Conservation (phyloP, 306 rosid genomes). For the Inga oerstediana region DNA sequence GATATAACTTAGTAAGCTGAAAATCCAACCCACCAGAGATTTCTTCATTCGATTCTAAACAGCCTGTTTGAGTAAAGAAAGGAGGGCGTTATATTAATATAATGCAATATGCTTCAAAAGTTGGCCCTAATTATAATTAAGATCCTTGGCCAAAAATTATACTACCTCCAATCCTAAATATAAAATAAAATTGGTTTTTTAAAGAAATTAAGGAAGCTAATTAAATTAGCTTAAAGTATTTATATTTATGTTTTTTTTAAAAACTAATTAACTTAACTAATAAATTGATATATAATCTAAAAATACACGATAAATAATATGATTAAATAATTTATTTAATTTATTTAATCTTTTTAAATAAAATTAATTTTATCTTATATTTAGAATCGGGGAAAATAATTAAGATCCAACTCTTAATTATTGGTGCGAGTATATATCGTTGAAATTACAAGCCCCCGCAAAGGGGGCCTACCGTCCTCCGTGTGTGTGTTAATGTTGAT, state of each 20-base stretch:
- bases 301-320: no score
- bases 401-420: conserved; percentile 14
- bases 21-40: conserved; percentile 45
- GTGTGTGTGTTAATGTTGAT: not conserved
- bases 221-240: no score
- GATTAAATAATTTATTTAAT: no score
- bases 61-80: conserved; percentile 48
- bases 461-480: not conserved
- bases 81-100: not conserved
- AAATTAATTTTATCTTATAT: no score
- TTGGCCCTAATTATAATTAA: not conserved
- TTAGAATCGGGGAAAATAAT: not conserved
- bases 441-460: conserved; percentile 5
- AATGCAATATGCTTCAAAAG: conserved; percentile 26
- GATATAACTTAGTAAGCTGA: conserved; percentile 1
- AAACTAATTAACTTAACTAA: no score
- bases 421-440: not conserved
- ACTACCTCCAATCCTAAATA: no score
- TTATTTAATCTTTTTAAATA: no score
- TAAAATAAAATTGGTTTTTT: no score
- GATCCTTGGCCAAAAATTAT: not conserved
- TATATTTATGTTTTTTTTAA: no score
- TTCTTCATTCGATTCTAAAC: conserved; percentile 54
- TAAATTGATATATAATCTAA: no score
- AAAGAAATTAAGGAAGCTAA: no score